phyloP scores from a whole-genome alignment of 495 filamentous ascomycete species.

The Bathelium albidoporum region DNA sequence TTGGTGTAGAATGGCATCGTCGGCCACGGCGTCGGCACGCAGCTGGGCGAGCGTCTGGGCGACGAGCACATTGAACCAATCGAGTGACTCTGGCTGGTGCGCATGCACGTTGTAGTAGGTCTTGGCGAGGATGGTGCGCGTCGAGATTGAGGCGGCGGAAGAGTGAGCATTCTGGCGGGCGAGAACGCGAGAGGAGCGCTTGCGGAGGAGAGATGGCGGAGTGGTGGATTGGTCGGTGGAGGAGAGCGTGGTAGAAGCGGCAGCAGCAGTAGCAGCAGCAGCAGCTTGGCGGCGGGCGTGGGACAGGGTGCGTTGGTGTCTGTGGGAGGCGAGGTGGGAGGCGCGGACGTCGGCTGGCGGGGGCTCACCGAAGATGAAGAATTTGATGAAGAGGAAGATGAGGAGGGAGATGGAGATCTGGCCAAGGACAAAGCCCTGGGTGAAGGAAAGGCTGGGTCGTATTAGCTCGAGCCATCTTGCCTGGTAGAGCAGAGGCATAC shows the following conservation, averaged over 20 bases:
- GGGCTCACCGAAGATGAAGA: slow-evolving; percentile 97
- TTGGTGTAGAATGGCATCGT: slow-evolving; percentile 90
- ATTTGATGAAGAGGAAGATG: slow-evolving; percentile 92
- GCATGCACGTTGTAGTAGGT: slow-evolving; percentile 96
- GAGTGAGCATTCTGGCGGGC: neutral
- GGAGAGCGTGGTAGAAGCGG: slow-evolving; percentile 37
- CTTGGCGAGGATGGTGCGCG: slow-evolving; percentile 66
- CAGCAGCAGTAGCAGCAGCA: slow-evolving; percentile 50
- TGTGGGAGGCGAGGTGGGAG: slow-evolving; percentile 55
- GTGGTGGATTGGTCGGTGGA: slow-evolving; percentile 19
- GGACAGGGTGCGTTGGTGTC: slow-evolving; percentile 51
- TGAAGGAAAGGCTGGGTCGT: slow-evolving; percentile 75
- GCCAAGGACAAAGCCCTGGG: slow-evolving; percentile 84
- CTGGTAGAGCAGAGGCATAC: slow-evolving; percentile 4
- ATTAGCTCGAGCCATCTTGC: too few species aligned
- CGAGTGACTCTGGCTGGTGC: slow-evolving; percentile 95
- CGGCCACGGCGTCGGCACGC: slow-evolving; percentile 74
- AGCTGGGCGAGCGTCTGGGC: slow-evolving; percentile 97
- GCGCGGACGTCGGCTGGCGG: slow-evolving; percentile 69
- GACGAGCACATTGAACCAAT: slow-evolving; percentile 98
- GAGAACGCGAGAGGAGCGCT: neutral
- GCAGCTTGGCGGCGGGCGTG: slow-evolving; percentile 38
- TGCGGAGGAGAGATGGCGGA: slow-evolving; percentile 13
- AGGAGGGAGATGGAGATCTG: slow-evolving; percentile 85
- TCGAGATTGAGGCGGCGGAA: slow-evolving; percentile 47